Conservation (phyloP, 2,329 filamentous ascomycete genomes). For the Teratosphaeriaceae sp. region DNA sequence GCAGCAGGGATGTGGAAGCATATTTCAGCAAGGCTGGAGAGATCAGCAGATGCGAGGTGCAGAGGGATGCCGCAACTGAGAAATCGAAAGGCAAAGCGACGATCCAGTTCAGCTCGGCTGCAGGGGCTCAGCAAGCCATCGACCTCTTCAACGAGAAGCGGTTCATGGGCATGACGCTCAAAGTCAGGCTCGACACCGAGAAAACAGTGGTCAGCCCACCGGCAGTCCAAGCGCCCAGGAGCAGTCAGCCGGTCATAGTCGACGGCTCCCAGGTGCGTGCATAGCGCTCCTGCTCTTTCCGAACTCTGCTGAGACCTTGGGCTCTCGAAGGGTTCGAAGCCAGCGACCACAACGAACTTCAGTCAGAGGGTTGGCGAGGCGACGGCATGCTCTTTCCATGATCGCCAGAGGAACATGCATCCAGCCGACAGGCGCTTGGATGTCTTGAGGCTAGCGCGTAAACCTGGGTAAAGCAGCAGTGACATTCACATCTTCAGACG, state of each 20-base stretch:
- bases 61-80: conserved; percentile 17
- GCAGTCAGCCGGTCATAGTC: conserved; percentile 14
- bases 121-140: conserved; percentile 21
- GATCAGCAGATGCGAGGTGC: conserved; percentile 20
- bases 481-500: no score
- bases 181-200: conserved; percentile 22
- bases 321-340: not conserved
- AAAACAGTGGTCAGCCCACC: conserved; percentile 18
- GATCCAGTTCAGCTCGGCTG: conserved; percentile 20
- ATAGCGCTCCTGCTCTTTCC: not conserved
- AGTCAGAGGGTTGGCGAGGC: no score
- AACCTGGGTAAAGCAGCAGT: not conserved
- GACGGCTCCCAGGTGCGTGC: conserved; percentile 11
- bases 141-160: conserved; percentile 16
- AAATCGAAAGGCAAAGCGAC: conserved; percentile 25
- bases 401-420: no score
- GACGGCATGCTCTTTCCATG: no score
- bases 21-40: conserved; percentile 21
- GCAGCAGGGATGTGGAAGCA: conserved; percentile 17
- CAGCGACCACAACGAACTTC: not conserved
- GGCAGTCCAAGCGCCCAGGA: conserved; percentile 5
- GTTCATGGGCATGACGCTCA: conserved; percentile 20
- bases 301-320: not conserved
- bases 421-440: not conserved
- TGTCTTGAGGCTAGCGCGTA: not conserved